Percentiles rank a stretch among this genome's conserved stretches.
phyloP scores from a whole-genome alignment of 2,329 filamentous ascomycete species.

The Phialophora expanda region DNA sequence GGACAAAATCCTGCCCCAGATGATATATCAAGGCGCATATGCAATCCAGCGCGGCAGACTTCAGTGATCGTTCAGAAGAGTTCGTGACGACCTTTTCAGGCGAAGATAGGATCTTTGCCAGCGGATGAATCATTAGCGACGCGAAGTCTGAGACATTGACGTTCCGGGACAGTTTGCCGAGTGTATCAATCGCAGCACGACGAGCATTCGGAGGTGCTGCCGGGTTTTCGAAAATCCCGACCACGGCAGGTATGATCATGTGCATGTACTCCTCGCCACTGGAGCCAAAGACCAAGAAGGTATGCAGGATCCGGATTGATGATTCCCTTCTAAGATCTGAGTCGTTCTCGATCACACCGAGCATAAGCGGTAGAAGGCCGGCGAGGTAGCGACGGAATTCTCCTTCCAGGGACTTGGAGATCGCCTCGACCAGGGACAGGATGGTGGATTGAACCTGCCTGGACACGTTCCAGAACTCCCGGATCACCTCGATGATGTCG shows the following conservation, averaged over 20 bases:
- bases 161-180: slow-evolving; percentile 90
- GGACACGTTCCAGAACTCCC: slow-evolving; percentile 86
- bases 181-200: slow-evolving; percentile 89
- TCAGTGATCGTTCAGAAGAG: slow-evolving; percentile 69
- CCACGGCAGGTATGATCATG: slow-evolving; percentile 93
- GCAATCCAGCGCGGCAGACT: slow-evolving; percentile 86
- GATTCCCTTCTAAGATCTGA: slow-evolving; percentile 73
- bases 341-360: slow-evolving; percentile 90
- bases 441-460: slow-evolving; percentile 87
- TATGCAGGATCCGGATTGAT: slow-evolving; percentile 89
- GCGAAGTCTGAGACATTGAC: slow-evolving; percentile 98
- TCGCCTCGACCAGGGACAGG: slow-evolving; percentile 87
- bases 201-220: slow-evolving; percentile 79
- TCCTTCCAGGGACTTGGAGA: slow-evolving; percentile 89
- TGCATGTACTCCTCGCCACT: slow-evolving; percentile 99
- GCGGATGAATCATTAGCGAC: slow-evolving; percentile 91
- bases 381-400: slow-evolving; percentile 98
- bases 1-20: slow-evolving; percentile 90
- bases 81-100: slow-evolving; percentile 61
- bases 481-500: slow-evolving; percentile 81
- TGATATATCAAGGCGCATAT: slow-evolving; percentile 95
- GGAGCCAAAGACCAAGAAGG: slow-evolving; percentile 92
- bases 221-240: slow-evolving; percentile 89
- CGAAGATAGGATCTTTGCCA: slow-evolving; percentile 69
- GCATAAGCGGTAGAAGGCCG: slow-evolving; percentile 86